Evolutionary conservation across 2,329 filamentous ascomycete species (phyloP).

Genomic region (Aspergillus luchuensis): DNA sequence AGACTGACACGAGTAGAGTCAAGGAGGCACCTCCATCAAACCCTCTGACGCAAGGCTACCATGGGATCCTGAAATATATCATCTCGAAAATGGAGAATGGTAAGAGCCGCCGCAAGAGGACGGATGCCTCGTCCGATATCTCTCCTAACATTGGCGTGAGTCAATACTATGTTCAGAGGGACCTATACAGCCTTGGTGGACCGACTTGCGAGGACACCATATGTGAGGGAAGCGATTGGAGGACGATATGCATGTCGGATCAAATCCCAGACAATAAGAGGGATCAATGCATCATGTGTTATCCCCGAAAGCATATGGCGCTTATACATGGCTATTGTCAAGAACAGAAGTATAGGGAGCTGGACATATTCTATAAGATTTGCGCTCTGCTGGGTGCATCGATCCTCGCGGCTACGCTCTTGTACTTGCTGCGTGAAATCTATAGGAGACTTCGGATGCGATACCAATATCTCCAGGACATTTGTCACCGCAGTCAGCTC

Average conservation of each 20-base stretch:
- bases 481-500: not conserved
- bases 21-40: not conserved
- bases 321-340: not conserved
- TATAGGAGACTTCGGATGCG: conserved; percentile 3
- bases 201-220: not conserved
- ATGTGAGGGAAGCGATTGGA: not conserved
- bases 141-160: not conserved
- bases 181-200: not conserved
- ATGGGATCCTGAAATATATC: conserved; percentile 6
- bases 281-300: not conserved
- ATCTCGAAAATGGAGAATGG: not conserved
- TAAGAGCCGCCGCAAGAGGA: not conserved
- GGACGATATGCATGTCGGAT: not conserved
- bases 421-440: conserved; percentile 2
- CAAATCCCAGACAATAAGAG: not conserved
- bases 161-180: not conserved
- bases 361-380: conserved; percentile 7
- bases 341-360: not conserved
- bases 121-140: not conserved
- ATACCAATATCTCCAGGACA: not conserved
- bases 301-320: not conserved
- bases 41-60: conserved; percentile 1
- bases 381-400: conserved; percentile 2
- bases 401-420: not conserved
- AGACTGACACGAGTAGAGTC: not conserved